phyloP scores from a whole-genome alignment of 2,329 filamentous ascomycete species.

The Chrysosporium queenslandicum region DNA sequence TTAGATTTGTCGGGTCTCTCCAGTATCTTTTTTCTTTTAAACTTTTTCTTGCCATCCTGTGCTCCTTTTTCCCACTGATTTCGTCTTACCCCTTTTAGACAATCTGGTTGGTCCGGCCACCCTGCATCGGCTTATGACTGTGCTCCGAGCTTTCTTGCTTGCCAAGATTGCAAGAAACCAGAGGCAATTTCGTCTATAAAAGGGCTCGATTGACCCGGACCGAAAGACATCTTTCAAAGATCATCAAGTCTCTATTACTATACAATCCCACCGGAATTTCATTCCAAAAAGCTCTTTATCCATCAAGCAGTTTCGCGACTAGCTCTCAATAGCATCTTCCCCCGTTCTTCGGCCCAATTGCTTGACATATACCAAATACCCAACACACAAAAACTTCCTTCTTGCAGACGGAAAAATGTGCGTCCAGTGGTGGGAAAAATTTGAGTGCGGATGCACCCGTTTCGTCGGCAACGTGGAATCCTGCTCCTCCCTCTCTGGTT shows the following conservation, averaged over 20 bases:
- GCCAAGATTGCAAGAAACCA: conserved; percentile 1
- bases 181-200: conserved; percentile 6
- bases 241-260: not conserved
- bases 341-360: too few species aligned
- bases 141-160: not conserved
- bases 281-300: not conserved
- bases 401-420: conserved; percentile 9
- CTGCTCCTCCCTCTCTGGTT: not conserved
- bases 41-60: not conserved
- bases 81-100: not conserved
- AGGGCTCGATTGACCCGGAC: not conserved
- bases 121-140: conserved; percentile 5
- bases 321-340: not conserved
- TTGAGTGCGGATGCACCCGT: conserved; percentile 15
- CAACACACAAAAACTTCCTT: too few species aligned
- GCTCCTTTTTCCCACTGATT: not conserved
- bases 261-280: not conserved
- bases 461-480: conserved; percentile 2
- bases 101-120: not conserved
- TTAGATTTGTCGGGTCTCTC: conserved; percentile 8
- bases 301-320: not conserved
- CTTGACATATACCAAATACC: too few species aligned
- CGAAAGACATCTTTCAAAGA: not conserved
- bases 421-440: conserved; percentile 16
- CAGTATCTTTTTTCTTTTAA: conserved; percentile 4